Evolutionary conservation across 2,329 filamentous ascomycete species (phyloP).

Genomic region (Colletotrichum camelliae): DNA sequence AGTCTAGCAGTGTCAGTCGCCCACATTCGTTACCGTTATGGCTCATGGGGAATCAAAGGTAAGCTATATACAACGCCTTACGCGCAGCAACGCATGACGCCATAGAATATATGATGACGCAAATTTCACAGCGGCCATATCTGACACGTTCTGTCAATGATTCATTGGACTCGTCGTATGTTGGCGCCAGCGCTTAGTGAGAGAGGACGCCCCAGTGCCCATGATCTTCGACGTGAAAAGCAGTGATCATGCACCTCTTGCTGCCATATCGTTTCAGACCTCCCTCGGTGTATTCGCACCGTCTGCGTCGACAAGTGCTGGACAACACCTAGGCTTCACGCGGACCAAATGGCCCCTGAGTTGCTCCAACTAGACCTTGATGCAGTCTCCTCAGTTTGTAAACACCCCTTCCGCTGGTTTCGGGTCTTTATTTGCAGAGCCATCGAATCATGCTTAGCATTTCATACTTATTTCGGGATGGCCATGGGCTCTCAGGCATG

Average conservation of each 20-base stretch:
- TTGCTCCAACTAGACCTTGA: background rate
- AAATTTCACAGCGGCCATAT: no score
- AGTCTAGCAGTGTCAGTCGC: no score
- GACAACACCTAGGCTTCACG: accelerated
- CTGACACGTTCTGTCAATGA: background rate
- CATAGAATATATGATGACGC: background rate
- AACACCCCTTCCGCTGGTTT: background rate
- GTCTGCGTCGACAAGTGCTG: background rate
- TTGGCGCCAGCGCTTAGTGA: background rate
- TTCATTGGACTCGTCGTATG: background rate
- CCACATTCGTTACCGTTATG: background rate
- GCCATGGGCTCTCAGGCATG: background rate
- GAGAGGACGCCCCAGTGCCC: background rate
- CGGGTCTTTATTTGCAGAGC: background rate
- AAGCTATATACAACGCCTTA: accelerated
- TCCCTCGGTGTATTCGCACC: background rate
- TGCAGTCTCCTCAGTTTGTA: background rate
- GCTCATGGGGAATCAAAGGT: background rate
- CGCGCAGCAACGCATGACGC: background rate
- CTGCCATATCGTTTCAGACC: background rate
- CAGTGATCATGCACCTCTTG: accelerated
- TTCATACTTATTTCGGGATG: accelerated
- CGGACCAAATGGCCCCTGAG: accelerated
- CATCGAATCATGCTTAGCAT: accelerated
- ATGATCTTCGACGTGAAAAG: background rate